Percentiles rank a stretch among this genome's conserved stretches.
phyloP scores from a whole-genome alignment of 169 alveolate genomes.

The Toxoplasma gondii region DNA sequence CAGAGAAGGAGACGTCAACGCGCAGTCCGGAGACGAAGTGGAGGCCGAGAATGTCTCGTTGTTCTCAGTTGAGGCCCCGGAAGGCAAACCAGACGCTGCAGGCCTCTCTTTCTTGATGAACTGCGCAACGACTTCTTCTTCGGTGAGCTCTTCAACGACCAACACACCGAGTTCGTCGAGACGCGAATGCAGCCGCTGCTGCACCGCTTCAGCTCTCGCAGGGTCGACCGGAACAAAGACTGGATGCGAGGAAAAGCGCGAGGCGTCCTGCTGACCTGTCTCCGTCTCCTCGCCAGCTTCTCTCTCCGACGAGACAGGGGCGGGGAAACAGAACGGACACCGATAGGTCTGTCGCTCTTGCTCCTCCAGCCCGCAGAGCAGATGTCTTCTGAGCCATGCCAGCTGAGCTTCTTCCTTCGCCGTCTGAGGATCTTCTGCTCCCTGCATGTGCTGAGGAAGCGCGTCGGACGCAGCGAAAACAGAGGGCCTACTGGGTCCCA shows the following conservation, averaged over 20 bases:
- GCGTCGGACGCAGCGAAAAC: neutral
- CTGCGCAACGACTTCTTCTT: constrained; percentile 12
- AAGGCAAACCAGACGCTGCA: neutral
- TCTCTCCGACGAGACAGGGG: neutral
- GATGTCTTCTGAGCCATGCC: constrained; percentile 17
- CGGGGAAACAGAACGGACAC: constrained; percentile 13
- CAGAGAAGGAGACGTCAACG: neutral
- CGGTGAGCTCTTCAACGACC: neutral
- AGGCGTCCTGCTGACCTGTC: neutral
- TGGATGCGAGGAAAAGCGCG: too few relatives aligned
- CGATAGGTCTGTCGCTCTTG: neutral
- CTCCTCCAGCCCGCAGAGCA: constrained; percentile 38
- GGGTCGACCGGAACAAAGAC: neutral
- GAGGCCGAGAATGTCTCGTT: neutral
- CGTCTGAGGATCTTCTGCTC: neutral
- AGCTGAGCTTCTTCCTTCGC: neutral
- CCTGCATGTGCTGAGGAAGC: neutral
- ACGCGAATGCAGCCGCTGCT: neutral
- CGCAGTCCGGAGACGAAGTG: neutral
- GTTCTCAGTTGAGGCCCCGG: neutral
- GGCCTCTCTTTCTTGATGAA: neutral
- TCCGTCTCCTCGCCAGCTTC: neutral
- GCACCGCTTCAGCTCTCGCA: neutral
- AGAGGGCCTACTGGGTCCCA: neutral
- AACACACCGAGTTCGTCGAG: neutral